These are phyloP conservation scores for Maudiozyma humilis DNA, from an alignment of 1,139 yeast genomes.

Conservation along the genomic window DNA sequence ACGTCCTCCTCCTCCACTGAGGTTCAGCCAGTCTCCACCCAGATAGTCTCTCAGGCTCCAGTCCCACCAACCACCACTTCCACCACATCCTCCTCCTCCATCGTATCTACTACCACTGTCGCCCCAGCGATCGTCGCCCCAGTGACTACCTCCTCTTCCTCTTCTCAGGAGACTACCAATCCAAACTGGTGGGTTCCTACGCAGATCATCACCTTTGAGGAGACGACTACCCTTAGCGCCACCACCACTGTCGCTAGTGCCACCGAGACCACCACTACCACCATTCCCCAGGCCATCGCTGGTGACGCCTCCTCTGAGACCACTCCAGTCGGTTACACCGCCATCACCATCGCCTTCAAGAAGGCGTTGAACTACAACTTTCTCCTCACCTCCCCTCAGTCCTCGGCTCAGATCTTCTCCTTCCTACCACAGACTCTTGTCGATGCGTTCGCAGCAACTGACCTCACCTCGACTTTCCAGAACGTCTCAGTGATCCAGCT, in stretches of 20 bases:
- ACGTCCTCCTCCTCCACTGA: neutral
- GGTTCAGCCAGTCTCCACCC: neutral
- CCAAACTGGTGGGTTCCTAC: slow-evolving; percentile 31
- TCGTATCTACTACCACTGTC: neutral
- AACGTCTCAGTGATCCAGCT: slow-evolving; percentile 50
- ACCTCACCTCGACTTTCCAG: slow-evolving; percentile 12
- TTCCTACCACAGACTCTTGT: slow-evolving; percentile 52
- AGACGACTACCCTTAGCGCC: slow-evolving; percentile 8
- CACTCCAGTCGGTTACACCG: slow-evolving; percentile 37
- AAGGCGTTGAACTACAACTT: slow-evolving; percentile 62
- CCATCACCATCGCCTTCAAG: slow-evolving; percentile 63
- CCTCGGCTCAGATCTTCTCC: slow-evolving; percentile 70
- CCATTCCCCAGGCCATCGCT: slow-evolving; percentile 59
- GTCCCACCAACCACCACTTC: neutral
- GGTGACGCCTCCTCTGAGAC: slow-evolving; percentile 29
- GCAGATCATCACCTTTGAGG: slow-evolving; percentile 24
- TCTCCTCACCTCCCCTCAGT: slow-evolving; percentile 54
- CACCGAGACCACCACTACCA: neutral
- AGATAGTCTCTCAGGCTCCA: neutral
- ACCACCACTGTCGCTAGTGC: slow-evolving; percentile 32
- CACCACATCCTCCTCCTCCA: slow-evolving; percentile 2
- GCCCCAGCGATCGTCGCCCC: neutral
- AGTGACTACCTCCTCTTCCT: neutral
- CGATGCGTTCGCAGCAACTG: slow-evolving; percentile 41
- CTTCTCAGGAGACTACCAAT: neutral